These are phyloP conservation scores for Purpureocillium takamizusanense DNA, from an alignment of 2,329 filamentous ascomycete species.

Conservation along the genomic window DNA sequence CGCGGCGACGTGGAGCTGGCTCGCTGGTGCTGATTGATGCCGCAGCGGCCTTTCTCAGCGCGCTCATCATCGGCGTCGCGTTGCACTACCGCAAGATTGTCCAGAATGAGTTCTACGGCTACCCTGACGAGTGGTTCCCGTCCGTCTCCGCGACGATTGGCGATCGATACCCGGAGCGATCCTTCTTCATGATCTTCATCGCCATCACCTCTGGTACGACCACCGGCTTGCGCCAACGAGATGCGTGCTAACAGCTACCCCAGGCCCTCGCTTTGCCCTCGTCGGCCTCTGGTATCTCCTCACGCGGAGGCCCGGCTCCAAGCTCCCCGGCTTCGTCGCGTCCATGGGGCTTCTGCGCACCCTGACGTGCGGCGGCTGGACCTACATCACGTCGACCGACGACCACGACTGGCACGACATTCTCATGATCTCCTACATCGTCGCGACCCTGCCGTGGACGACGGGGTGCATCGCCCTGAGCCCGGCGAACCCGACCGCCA, in stretches of 20 bases:
- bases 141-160: slow-evolving; percentile 96
- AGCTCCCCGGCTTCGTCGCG: slow-evolving; percentile 73
- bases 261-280: slow-evolving; percentile 82
- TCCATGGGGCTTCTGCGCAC: slow-evolving; percentile 78
- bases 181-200: slow-evolving; percentile 96
- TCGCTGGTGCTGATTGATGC: neutral
- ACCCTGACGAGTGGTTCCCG: slow-evolving; percentile 92
- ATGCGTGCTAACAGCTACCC: slow-evolving; percentile 2
- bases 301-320: slow-evolving; percentile 64
- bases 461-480: slow-evolving; percentile 81
- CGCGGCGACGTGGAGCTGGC: neutral
- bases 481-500: slow-evolving; percentile 70
- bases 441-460: slow-evolving; percentile 93
- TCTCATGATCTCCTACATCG: slow-evolving; percentile 97
- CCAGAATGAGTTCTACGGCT: slow-evolving; percentile 91
- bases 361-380: slow-evolving; percentile 93
- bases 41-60: slow-evolving; percentile 74
- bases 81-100: slow-evolving; percentile 97
- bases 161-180: slow-evolving; percentile 92
- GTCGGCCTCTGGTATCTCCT: slow-evolving; percentile 89
- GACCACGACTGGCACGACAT: slow-evolving; percentile 99
- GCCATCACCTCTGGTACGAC: slow-evolving; percentile 77
- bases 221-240: neutral
- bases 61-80: slow-evolving; percentile 67
- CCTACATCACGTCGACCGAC: slow-evolving; percentile 95